Evolutionary conservation across 129 eudicot genomes (phyloP), one percentile per base, ranked within the genome.

Genomic region (Lonicera japonica): DNA sequence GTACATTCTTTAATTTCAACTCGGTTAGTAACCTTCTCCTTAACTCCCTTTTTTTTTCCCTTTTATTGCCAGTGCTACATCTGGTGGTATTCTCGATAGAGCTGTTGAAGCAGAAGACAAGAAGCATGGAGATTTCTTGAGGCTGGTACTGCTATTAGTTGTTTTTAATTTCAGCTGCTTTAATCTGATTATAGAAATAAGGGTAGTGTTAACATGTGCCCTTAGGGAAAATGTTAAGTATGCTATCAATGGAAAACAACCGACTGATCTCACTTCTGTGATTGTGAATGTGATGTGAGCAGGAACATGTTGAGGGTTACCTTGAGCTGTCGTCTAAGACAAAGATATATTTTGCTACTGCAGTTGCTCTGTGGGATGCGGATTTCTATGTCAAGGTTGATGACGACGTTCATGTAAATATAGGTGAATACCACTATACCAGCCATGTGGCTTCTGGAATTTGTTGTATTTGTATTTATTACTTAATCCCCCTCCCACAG

Each of bases 221-320:
- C n/a, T n/a, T n/a, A n/a, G n/a, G n/a, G n/a, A n/a, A n/a, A n/a
- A n/a, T n/a, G n/a, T n/a, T n/a, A n/a, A n/a, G n/a, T n/a, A n/a
- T n/a, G n/a, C n/a, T n/a, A n/a, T n/a, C n/a, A n/a, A n/a, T n/a
- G n/a, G 6, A 61, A 21, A 61, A 46, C 14, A 24, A 20, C 52
- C 19, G 12, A 47, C 6, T 29, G 36, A 29, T 29, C 36, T 29
- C 36, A 29, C 6, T 29, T 29, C 6, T 47, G 10, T 23, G 18
- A 17, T 43, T 41, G 36, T n/a, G n/a, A n/a, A n/a, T n/a, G 21
- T 43, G n/a, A 57, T 57, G 47, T 68, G 65, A 45, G 58, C 73
- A 83, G 89, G 95, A 89, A 58, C 97, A 89, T 72, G 86, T 83
- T 39, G 97, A 89, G 66, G 97, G 95, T 51, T 89, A 89, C 83